Base-by-base conservation (phyloP, 2,329 filamentous ascomycete genomes). In the Sphaceloma murrayae region DNA sequence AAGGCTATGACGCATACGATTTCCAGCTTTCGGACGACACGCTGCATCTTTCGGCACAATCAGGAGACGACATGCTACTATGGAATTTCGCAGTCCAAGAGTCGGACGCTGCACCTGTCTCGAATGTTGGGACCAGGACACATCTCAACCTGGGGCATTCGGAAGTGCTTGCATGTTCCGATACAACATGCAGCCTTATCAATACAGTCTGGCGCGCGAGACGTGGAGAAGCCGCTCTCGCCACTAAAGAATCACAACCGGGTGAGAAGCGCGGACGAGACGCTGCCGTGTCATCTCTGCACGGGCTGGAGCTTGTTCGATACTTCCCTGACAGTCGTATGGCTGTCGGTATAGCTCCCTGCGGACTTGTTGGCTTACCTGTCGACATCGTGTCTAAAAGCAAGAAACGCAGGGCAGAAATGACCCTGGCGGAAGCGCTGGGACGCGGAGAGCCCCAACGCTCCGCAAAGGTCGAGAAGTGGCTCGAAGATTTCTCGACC, bases 341-440 rank as follows among this genome's bases (percentile, higher is more conserved):
- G 26, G 77, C 75, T 3, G 71, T 85, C 14, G 81, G 75, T 2
- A 63, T 87, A 5, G 62, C 72, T n/a, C 75, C 75, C 22, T 72
- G 74, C 32, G 70, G 76, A 33, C 64, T 89, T 22, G 67, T 85
- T 11, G 81, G 77, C 1, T 69, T 87, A 42, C 82, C 86, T 43
- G 54, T 69, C 11, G 53, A 5, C 46, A 54, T 4, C 52, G 56
- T 5, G 48, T 56, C 7, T 56, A 58, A 5, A 68, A 66, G 49
- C 57, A 62, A 18, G 50, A 53, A n/a, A 64, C 58, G 51, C 53
- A 54, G 3, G 52, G 58, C 29, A 60, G 59, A 42, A 67, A 45
- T 32, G 42, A 45, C 84, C 5, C 64, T 88, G 18, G 80, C 84
- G 24, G 82, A 88, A 56, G 82, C 82, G 0, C 75, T 88, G 44